Evolutionary conservation across 305 asterid genomes (phyloP).

Genomic region (Fraxinus albicans): DNA sequence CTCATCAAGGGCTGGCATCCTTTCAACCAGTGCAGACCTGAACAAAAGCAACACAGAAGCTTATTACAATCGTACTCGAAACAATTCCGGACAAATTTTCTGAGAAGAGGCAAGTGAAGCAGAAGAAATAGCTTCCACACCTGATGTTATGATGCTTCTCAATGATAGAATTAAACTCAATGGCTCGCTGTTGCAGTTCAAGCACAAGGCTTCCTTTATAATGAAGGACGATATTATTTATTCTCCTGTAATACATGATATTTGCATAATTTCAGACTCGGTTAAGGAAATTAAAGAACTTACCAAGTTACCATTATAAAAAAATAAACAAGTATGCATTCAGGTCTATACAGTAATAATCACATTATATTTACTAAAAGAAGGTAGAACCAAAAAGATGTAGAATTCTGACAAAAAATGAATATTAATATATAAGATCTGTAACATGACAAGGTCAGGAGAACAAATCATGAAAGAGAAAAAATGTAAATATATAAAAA

Average conservation of each 20-base stretch:
- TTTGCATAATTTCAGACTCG: slow-evolving; percentile 12
- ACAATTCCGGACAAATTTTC: background rate
- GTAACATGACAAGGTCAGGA: slow-evolving; percentile 7
- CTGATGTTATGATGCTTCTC: slow-evolving; percentile 82
- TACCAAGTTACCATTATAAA: background rate
- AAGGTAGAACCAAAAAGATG: slow-evolving; percentile 14
- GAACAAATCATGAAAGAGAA: slow-evolving; percentile 13
- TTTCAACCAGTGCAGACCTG: slow-evolving; percentile 86
- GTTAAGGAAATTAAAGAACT: slow-evolving; percentile 10
- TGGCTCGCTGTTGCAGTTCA: slow-evolving; percentile 97
- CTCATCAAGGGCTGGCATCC: slow-evolving; percentile 97
- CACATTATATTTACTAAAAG: background rate
- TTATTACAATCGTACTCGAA: slow-evolving; percentile 16
- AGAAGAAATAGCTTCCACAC: slow-evolving; percentile 31
- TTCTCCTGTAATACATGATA: slow-evolving; percentile 60
- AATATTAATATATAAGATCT: background rate
- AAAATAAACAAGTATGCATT: background rate
- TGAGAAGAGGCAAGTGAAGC: background rate
- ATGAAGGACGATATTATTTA: slow-evolving; percentile 38
- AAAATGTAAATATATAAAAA: background rate
- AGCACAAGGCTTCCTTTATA: slow-evolving; percentile 61
- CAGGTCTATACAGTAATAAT: background rate
- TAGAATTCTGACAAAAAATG: slow-evolving; percentile 5
- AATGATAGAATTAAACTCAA: slow-evolving; percentile 76
- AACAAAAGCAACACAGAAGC: slow-evolving; percentile 27